Conservation (phyloP, 2,329 filamentous ascomycete species). For the Emmonsiellopsis sp. region DNA sequence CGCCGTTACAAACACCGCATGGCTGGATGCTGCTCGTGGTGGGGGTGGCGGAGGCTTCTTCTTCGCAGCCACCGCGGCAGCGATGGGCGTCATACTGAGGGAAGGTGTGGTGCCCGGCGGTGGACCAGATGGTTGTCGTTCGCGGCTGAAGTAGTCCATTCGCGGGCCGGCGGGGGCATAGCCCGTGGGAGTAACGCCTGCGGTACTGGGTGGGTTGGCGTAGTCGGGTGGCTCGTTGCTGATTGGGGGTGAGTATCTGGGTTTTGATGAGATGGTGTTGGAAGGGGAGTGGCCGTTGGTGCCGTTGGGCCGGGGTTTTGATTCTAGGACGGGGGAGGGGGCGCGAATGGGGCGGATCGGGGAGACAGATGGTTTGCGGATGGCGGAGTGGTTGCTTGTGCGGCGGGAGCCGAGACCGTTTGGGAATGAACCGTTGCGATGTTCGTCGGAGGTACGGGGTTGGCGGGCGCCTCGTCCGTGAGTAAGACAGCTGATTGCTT, state of each 20-base stretch:
- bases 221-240: constrained; percentile 23
- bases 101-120: constrained; percentile 23
- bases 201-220: constrained; percentile 19
- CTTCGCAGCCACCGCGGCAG: constrained; percentile 41
- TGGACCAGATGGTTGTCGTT: constrained; percentile 27
- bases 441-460: constrained; percentile 43
- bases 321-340: constrained; percentile 16
- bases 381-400: constrained; percentile 27
- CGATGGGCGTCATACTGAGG: constrained; percentile 30
- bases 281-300: constrained; percentile 3
- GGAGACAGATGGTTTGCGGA: constrained; percentile 22
- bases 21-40: constrained; percentile 46
- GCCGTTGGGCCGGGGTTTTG: constrained; percentile 20
- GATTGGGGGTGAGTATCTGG: constrained; percentile 7
- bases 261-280: constrained; percentile 4
- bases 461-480: constrained; percentile 55
- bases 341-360: constrained; percentile 17
- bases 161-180: constrained; percentile 33
- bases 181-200: constrained; percentile 21
- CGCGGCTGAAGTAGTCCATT: constrained; percentile 38
- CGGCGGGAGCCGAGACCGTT: constrained; percentile 26
- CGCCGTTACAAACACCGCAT: constrained; percentile 55
- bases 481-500: constrained; percentile 55
- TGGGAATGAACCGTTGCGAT: constrained; percentile 34
- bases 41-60: constrained; percentile 66